Evolutionary conservation across 225 moss, liverwort and hornwort genomes (phyloP), one percentile per base, ranked within the genome.

Genomic region (Takakia lepidozioides): DNA sequence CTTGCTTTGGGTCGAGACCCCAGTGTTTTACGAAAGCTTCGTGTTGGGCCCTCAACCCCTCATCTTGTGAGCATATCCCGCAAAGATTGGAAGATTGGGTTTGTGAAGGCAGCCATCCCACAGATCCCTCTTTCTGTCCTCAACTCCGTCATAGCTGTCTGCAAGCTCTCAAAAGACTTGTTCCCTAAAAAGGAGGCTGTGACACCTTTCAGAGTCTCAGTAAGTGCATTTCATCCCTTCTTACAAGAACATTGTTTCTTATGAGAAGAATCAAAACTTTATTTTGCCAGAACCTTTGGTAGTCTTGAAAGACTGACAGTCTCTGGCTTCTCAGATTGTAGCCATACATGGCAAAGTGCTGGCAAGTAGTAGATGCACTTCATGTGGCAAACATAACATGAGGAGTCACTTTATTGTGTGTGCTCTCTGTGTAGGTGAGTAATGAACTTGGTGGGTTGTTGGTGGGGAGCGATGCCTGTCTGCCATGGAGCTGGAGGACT

Each of bases 401-500:
- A n/a, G n/a, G n/a, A n/a, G n/a, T n/a, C n/a, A n/a, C n/a, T n/a
- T n/a, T n/a, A n/a, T n/a, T n/a, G n/a, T n/a, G n/a, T n/a, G n/a
- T n/a, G n/a, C n/a, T 35, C 8, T 30, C 16, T 22, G 11, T 30
- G 30, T 53, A 69, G 69, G 24, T 45, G 1, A 90, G 84, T 38
- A 3, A 87, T 95, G 90, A 95, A 95, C 45, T 34, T 90, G 19
- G 82, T 85, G 4, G 87, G 95, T 0, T 90, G 90, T 46, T 95
- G 95, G 95, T 90, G 80, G 41, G 95, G 90, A 10, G 63, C 80
- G 5, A 83, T 95, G 90, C 95, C 87, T 2, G 67, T 82, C 1
- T 90, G 87, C 55, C 95, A 98, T 29, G 95, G 95, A 4, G 84
- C 82, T 9, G 90, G 95, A 6, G 91, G 95, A 1, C 66, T 98